Conservation (phyloP, 805 yeast genomes). For the Debaryomyces maramus region DNA sequence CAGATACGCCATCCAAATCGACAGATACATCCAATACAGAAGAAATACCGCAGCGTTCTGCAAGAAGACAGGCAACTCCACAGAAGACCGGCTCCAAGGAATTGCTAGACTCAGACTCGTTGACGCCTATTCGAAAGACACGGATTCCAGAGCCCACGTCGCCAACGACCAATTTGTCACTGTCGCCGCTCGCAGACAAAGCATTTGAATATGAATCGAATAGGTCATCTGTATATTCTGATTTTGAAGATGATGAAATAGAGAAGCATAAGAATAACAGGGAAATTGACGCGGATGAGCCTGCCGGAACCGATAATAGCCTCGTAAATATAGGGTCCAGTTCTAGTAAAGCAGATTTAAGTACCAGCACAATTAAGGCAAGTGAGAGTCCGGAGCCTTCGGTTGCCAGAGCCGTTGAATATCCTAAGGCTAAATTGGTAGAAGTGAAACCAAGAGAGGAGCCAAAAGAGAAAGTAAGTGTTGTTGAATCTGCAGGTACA, state of each 20-base stretch:
- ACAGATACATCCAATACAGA: constrained; percentile 1
- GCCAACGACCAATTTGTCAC: constrained; percentile 9
- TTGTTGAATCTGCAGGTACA: not conserved
- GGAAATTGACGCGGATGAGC: not conserved
- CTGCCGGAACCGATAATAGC: not conserved
- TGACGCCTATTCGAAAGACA: constrained; percentile 11
- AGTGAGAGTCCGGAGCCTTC: not conserved
- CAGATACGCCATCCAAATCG: not conserved
- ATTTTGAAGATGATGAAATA: constrained; percentile 6
- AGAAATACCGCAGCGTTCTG: constrained; percentile 27
- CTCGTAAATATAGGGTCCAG: not conserved
- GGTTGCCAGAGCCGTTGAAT: not conserved
- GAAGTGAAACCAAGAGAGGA: not conserved
- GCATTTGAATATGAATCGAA: constrained; percentile 9
- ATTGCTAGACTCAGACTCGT: constrained; percentile 2
- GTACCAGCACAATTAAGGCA: not conserved
- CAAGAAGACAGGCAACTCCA: constrained; percentile 18
- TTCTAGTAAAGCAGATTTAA: not conserved
- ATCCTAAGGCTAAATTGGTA: too few species aligned
- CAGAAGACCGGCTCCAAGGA: not conserved
- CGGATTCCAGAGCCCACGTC: constrained; percentile 13
- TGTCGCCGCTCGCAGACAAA: constrained; percentile 8
- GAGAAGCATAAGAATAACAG: not conserved
- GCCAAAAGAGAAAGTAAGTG: not conserved
- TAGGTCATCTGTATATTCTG: constrained; percentile 21